phyloP scores from a whole-genome alignment of 1,284 basidiomycete species.

The Fomes fomentarius region DNA sequence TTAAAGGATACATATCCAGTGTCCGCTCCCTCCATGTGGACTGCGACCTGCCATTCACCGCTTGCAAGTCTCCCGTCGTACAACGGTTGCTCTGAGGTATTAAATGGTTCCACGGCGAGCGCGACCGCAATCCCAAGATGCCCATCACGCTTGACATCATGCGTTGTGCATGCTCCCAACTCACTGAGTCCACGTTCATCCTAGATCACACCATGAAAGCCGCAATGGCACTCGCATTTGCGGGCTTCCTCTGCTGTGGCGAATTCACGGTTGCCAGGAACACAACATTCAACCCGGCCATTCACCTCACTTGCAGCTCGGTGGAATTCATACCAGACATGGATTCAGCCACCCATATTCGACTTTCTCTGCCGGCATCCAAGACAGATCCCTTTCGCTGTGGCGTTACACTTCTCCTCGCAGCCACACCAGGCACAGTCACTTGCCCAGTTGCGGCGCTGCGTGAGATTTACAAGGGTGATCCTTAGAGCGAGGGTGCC shows the following conservation, averaged over 20 bases:
- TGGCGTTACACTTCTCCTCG: conserved; percentile 35
- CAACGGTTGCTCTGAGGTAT: conserved; percentile 31
- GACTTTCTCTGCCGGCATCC: conserved; percentile 37
- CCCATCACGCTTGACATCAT: conserved; percentile 31
- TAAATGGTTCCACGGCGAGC: conserved; percentile 32
- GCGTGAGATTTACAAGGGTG: neutral
- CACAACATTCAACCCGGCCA: no score
- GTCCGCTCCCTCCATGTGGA: conserved; percentile 31
- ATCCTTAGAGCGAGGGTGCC: neutral
- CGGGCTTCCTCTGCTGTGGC: conserved; percentile 36
- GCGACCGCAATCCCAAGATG: conserved; percentile 23
- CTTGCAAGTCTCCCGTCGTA: conserved; percentile 28
- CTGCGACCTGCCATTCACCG: conserved; percentile 26
- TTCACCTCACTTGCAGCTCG: no score
- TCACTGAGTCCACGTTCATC: neutral
- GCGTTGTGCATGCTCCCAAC: neutral
- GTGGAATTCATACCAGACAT: no score
- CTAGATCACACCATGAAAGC: conserved; percentile 21
- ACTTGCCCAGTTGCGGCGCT: conserved; percentile 35
- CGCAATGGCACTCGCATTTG: conserved; percentile 33
- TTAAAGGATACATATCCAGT: conserved; percentile 34
- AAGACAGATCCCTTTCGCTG: conserved; percentile 43
- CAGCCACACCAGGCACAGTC: conserved; percentile 23
- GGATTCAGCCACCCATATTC: conserved; percentile 24
- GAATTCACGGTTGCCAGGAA: conserved; percentile 30